phyloP scores from a whole-genome alignment of 1,284 basidiomycete species.

The Grifola frondosa region DNA sequence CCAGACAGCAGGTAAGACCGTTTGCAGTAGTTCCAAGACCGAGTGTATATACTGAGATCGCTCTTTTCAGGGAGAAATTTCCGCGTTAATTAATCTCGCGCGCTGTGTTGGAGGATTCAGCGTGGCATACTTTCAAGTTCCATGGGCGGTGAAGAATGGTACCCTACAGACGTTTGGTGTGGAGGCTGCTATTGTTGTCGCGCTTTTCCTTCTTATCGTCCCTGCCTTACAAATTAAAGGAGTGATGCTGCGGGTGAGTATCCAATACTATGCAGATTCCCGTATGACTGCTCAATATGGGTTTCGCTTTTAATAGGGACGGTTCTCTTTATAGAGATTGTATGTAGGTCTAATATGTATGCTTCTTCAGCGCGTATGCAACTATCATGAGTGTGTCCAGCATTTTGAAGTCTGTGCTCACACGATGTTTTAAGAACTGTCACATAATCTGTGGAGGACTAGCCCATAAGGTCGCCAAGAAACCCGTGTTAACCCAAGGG shows the following conservation, averaged over 20 bases:
- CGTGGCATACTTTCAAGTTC: slow-evolving; percentile 53
- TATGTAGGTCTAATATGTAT: too few relatives aligned
- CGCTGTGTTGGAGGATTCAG: slow-evolving; percentile 52
- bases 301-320: too few relatives aligned
- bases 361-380: too few relatives aligned
- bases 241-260: slow-evolving; percentile 41
- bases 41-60: not conserved
- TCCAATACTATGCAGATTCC: too few relatives aligned
- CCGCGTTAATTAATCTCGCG: slow-evolving; percentile 50
- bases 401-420: too few relatives aligned
- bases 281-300: too few relatives aligned
- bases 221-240: slow-evolving; percentile 53
- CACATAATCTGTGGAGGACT: too few relatives aligned
- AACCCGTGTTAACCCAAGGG: too few relatives aligned
- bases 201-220: slow-evolving; percentile 51
- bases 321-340: too few relatives aligned
- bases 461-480: too few relatives aligned
- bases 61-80: slow-evolving; percentile 42
- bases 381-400: too few relatives aligned
- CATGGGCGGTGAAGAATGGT: slow-evolving; percentile 46
- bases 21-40: not conserved
- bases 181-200: slow-evolving; percentile 58
- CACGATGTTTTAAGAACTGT: too few relatives aligned
- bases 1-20: slow-evolving; percentile 38
- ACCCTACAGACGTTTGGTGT: slow-evolving; percentile 48